A percentile compares a stretch with the other conserved stretches of the same genome.
phyloP scores from a whole-genome alignment of 768 basidiomycete species.

The Termitomyces sp. region DNA sequence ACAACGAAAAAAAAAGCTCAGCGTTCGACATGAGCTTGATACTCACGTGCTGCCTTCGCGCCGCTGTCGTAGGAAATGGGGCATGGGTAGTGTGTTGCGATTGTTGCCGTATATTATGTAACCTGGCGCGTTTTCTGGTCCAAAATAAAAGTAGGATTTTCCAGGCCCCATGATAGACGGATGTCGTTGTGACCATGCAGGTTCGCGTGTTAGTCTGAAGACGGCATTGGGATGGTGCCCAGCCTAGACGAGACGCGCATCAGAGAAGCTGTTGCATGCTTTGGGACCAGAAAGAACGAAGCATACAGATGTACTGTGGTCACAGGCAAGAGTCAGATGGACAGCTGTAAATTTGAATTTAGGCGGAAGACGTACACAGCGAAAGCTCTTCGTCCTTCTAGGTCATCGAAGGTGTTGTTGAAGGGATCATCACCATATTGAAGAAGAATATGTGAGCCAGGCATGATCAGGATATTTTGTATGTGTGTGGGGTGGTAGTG shows the following conservation, averaged over 20 bases:
- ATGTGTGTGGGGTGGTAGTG: slow-evolving; percentile 11
- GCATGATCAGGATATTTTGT: slow-evolving; percentile 8
- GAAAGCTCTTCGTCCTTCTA: slow-evolving; percentile 60
- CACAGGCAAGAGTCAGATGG: slow-evolving; percentile 11
- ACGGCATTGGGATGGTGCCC: slow-evolving; percentile 55
- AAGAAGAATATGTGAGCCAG: slow-evolving; percentile 41
- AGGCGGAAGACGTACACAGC: slow-evolving; percentile 48
- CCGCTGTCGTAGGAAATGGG: slow-evolving; percentile 49
- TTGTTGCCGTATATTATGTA: slow-evolving; percentile 69
- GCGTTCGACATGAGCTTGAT: background rate
- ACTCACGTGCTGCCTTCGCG: slow-evolving; percentile 60
- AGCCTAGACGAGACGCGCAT: slow-evolving; percentile 30
- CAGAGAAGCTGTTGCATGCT: background rate
- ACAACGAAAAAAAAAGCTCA: slow-evolving; percentile 4
- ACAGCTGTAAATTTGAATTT: slow-evolving; percentile 6
- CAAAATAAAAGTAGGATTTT: slow-evolving; percentile 72
- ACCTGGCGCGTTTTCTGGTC: slow-evolving; percentile 56
- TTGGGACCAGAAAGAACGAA: background rate
- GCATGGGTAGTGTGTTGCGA: slow-evolving; percentile 50
- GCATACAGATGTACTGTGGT: slow-evolving; percentile 11
- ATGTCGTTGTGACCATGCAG: slow-evolving; percentile 62
- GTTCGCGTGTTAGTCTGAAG: slow-evolving; percentile 60
- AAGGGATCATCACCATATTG: slow-evolving; percentile 66
- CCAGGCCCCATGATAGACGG: slow-evolving; percentile 76
- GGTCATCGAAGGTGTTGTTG: slow-evolving; percentile 56